Conservation (phyloP, 2,329 filamentous ascomycete genomes). For the Sporothrix mexicana region DNA sequence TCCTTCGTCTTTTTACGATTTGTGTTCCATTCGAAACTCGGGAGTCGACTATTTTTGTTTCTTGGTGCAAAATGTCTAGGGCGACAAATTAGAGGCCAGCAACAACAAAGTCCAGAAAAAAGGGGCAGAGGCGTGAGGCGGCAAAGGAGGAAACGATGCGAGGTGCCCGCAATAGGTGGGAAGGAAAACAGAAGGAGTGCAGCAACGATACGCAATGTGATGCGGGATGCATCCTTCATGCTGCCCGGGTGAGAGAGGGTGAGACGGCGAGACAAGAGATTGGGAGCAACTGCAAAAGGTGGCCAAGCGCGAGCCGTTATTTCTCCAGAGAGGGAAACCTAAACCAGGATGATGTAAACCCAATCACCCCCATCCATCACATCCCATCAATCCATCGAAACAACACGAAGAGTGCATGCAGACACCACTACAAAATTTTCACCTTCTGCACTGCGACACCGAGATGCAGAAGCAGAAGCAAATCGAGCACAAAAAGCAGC, state of each 20-base stretch:
- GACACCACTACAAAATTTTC: too few species aligned
- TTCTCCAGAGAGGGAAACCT: background rate
- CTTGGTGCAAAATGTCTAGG: background rate
- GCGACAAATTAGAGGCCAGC: background rate
- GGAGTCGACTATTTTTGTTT: background rate
- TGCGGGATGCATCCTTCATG: slow-evolving; percentile 2
- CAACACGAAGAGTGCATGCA: background rate
- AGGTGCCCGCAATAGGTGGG: background rate
- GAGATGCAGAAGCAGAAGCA: background rate
- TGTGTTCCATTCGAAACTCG: background rate
- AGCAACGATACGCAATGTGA: background rate
- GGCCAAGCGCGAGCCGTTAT: slow-evolving; percentile 6
- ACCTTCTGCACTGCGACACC: background rate
- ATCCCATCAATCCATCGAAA: too few species aligned
- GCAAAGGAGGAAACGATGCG: background rate
- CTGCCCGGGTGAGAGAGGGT: too few species aligned
- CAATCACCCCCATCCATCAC: background rate
- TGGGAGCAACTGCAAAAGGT: background rate
- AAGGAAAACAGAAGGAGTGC: slow-evolving; percentile 4
- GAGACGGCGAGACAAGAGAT: background rate
- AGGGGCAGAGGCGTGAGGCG: background rate
- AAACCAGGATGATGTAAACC: background rate
- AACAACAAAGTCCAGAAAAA: background rate
- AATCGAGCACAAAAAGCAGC: background rate
- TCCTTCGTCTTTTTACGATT: slow-evolving; percentile 11